These are phyloP conservation scores for Rhodotorula sp. DNA, from an alignment of 1,284 basidiomycete species.

Conservation along the genomic window DNA sequence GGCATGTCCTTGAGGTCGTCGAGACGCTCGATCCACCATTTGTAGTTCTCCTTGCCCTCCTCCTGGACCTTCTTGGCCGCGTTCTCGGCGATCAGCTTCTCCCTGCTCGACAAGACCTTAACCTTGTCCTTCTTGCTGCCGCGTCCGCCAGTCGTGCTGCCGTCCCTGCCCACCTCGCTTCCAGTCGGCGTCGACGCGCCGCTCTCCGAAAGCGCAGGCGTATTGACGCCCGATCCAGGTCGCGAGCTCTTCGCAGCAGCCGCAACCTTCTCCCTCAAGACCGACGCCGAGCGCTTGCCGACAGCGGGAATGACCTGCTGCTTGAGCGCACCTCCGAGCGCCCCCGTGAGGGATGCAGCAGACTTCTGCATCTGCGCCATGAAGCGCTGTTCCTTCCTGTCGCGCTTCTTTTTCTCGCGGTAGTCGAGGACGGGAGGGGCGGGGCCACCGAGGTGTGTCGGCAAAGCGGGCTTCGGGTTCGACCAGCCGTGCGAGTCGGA, in stretches of 20 bases:
- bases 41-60: constrained; percentile 49
- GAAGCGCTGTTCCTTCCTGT: constrained; percentile 57
- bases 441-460: constrained; percentile 58
- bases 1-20: constrained; percentile 47
- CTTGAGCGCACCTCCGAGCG: constrained; percentile 57
- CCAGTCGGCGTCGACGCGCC: constrained; percentile 23
- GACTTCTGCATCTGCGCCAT: constrained; percentile 60
- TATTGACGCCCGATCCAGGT: constrained; percentile 9
- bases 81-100: constrained; percentile 55
- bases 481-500: constrained; percentile 62
- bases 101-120: constrained; percentile 38
- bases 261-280: constrained; percentile 22
- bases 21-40: constrained; percentile 58
- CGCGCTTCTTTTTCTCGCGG: constrained; percentile 49
- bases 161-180: constrained; percentile 37
- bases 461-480: constrained; percentile 57
- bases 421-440: constrained; percentile 41
- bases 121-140: constrained; percentile 45
- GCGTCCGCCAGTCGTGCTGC: constrained; percentile 11
- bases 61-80: constrained; percentile 52
- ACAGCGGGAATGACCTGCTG: constrained; percentile 56
- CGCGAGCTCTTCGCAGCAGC: constrained; percentile 13
- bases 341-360: constrained; percentile 63
- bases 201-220: constrained; percentile 3
- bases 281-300: constrained; percentile 29